These are phyloP conservation scores for Fusarium sp. DNA, from an alignment of 2,329 filamentous ascomycete genomes.

Conservation along the genomic window DNA sequence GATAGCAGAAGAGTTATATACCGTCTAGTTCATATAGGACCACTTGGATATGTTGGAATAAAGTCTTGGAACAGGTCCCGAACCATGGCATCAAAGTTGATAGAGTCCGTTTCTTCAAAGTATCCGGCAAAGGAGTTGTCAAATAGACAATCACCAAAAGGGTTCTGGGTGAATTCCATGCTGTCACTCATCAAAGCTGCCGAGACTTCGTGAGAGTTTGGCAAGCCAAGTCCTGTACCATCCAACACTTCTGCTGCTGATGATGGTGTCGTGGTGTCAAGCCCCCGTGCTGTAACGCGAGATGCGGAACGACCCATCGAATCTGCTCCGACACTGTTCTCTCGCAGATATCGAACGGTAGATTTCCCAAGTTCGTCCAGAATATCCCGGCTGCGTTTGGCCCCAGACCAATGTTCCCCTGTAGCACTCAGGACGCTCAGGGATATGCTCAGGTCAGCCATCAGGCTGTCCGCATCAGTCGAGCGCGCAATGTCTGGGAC, in stretches of 20 bases:
- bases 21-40: too few species aligned
- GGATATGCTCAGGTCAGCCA: slow-evolving; percentile 53
- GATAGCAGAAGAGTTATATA: background rate
- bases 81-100: slow-evolving; percentile 48
- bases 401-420: slow-evolving; percentile 62
- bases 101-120: slow-evolving; percentile 42
- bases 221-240: background rate
- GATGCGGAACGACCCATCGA: background rate
- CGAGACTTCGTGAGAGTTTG: background rate
- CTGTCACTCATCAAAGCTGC: background rate
- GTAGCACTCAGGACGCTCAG: slow-evolving; percentile 60
- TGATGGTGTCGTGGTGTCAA: background rate
- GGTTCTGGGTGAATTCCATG: slow-evolving; percentile 28
- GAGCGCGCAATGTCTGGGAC: slow-evolving; percentile 53
- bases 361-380: slow-evolving; percentile 52
- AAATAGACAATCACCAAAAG: slow-evolving; percentile 41
- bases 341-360: slow-evolving; percentile 44
- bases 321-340: background rate
- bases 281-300: background rate
- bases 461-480: slow-evolving; percentile 52
- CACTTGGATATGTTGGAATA: slow-evolving; percentile 44
- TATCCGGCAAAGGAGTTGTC: slow-evolving; percentile 44
- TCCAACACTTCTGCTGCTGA: slow-evolving; percentile 10
- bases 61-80: slow-evolving; percentile 50
- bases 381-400: slow-evolving; percentile 57